Percentiles rank a stretch among this genome's conserved stretches.
Conservation (phyloP, 2,329 filamentous ascomycete species). For the Botryotinia globosa region DNA sequence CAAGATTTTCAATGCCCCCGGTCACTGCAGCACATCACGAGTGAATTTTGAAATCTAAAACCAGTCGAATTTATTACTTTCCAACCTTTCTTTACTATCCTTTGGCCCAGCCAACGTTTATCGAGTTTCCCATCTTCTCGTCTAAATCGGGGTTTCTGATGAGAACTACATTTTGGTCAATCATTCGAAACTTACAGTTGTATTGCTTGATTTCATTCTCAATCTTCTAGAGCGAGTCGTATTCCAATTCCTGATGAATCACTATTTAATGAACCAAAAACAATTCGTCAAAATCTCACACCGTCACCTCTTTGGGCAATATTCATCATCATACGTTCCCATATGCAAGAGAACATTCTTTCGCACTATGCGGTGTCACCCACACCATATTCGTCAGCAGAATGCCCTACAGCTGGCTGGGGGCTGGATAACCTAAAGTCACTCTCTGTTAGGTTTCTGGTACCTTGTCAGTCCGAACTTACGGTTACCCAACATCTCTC, state of each 20-base stretch:
- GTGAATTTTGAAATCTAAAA: slow-evolving; percentile 1
- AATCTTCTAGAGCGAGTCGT: neutral
- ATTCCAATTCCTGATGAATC: neutral
- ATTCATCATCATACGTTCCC: slow-evolving; percentile 11
- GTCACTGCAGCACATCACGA: neutral
- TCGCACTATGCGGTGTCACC: neutral
- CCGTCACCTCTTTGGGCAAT: slow-evolving; percentile 12
- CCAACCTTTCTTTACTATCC: neutral
- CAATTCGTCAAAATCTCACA: slow-evolving; percentile 7
- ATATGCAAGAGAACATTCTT: slow-evolving; percentile 18
- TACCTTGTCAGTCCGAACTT: neutral
- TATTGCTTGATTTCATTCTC: neutral
- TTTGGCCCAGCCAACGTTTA: neutral
- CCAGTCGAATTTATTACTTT: neutral
- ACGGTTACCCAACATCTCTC: neutral
- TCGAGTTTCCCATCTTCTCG: neutral
- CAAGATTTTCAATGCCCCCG: slow-evolving; percentile 8
- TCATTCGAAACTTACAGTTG: neutral
- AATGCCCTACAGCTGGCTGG: slow-evolving; percentile 10
- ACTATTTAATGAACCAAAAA: neutral
- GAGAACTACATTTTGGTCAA: neutral
- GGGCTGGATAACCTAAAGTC: neutral
- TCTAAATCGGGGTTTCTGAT: neutral
- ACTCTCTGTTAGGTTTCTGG: neutral
- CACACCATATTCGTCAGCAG: slow-evolving; percentile 9